These are phyloP conservation scores for Aureobasidium sp. DNA, from an alignment of 2,329 filamentous ascomycete genomes.

Conservation along the genomic window DNA sequence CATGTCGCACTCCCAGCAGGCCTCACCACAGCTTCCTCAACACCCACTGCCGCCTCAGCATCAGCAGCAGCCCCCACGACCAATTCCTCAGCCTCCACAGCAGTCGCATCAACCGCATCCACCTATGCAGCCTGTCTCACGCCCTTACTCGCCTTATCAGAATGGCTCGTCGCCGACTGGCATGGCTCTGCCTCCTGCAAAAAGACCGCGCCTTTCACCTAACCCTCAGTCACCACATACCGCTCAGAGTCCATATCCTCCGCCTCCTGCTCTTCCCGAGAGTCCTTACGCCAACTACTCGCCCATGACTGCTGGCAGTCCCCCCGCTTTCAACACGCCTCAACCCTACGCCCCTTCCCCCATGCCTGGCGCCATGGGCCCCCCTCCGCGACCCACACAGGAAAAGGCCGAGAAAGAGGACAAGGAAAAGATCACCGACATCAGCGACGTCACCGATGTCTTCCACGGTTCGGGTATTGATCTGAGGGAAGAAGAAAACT, in stretches of 20 bases:
- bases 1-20: constrained; percentile 18
- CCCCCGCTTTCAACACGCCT: constrained; percentile 50
- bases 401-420: constrained; percentile 47
- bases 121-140: constrained; percentile 19
- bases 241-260: constrained; percentile 18
- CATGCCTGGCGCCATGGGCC: constrained; percentile 50
- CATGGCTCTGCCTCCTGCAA: constrained; percentile 61
- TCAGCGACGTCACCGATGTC: constrained; percentile 76
- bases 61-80: neutral
- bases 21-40: constrained; percentile 23
- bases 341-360: constrained; percentile 30
- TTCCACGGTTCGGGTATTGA: constrained; percentile 81
- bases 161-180: constrained; percentile 54
- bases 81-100: neutral
- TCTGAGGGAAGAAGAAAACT: constrained; percentile 78
- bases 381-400: constrained; percentile 50
- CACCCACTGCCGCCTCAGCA: constrained; percentile 10
- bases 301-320: constrained; percentile 15
- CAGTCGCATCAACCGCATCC: constrained; percentile 17
- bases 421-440: constrained; percentile 51
- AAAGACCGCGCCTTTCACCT: constrained; percentile 65
- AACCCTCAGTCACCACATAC: constrained; percentile 51
- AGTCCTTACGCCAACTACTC: constrained; percentile 17
- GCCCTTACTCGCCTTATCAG: constrained; percentile 38
- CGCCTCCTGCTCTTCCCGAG: constrained; percentile 14